These are phyloP conservation scores for Aureobasidium sp. DNA, from an alignment of 2,329 filamentous ascomycete species.

Conservation along the genomic window DNA sequence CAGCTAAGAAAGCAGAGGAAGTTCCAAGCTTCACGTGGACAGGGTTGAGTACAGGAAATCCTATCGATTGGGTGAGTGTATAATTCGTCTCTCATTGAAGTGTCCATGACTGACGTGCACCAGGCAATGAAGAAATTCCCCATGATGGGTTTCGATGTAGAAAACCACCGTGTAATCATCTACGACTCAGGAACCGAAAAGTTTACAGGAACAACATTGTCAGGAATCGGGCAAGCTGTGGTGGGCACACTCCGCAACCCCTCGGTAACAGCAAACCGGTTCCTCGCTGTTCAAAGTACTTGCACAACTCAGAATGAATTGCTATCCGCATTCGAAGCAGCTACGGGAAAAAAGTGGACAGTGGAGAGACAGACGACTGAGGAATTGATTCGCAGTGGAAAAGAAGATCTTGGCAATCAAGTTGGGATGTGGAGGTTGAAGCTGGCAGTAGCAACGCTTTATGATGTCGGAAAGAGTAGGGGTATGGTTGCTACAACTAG, in stretches of 20 bases:
- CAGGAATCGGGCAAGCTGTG: conserved; percentile 57
- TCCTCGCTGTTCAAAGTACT: conserved; percentile 61
- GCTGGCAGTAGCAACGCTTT: conserved; percentile 24
- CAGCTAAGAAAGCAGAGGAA: conserved; percentile 29
- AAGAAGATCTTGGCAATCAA: not conserved
- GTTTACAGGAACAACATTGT: conserved; percentile 56
- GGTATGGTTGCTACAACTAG: conserved; percentile 20
- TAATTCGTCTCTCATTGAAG: too few relatives aligned
- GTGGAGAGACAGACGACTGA: not conserved
- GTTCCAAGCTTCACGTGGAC: conserved; percentile 24
- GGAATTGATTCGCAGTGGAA: conserved; percentile 19
- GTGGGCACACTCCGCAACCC: conserved; percentile 53
- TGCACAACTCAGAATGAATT: conserved; percentile 62
- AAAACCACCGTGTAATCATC: conserved; percentile 53
- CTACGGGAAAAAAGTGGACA: conserved; percentile 22
- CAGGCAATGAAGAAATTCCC: conserved; percentile 64
- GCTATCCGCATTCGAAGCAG: conserved; percentile 37
- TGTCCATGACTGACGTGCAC: too few relatives aligned
- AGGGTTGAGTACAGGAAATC: conserved; percentile 25
- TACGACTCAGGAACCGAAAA: conserved; percentile 60
- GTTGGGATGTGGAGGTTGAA: conserved; percentile 22
- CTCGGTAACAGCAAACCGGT: conserved; percentile 62
- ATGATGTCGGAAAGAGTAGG: conserved; percentile 22
- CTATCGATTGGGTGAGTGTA: conserved; percentile 27
- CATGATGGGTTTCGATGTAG: conserved; percentile 66